Conservation (phyloP, 2,329 filamentous ascomycete species). For the Colletotrichum echinochloae region DNA sequence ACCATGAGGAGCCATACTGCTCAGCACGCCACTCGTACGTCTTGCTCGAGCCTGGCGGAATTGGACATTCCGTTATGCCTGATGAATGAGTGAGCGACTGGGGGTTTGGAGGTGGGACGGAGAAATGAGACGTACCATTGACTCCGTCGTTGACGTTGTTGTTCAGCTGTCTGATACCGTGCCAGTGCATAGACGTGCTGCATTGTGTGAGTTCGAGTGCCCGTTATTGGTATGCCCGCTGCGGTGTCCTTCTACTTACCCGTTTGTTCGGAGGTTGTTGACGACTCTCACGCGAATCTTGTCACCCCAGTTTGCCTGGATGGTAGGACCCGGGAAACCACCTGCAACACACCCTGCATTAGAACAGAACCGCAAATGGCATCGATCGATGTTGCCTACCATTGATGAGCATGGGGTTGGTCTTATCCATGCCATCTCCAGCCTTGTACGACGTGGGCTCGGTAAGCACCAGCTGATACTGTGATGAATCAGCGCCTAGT, state of each 20-base stretch:
- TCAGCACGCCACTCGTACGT: slow-evolving; percentile 53
- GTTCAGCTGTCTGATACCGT: slow-evolving; percentile 59
- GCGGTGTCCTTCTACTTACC: slow-evolving; percentile 42
- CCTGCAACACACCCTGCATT: slow-evolving; percentile 9
- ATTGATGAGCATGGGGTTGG: slow-evolving; percentile 44
- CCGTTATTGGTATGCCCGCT: not conserved
- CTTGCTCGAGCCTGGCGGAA: slow-evolving; percentile 50
- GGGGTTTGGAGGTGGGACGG: no score
- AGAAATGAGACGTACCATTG: no score
- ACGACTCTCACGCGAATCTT: slow-evolving; percentile 69
- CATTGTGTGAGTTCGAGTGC: slow-evolving; percentile 2
- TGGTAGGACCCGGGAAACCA: slow-evolving; percentile 59
- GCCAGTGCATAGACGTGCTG: slow-evolving; percentile 62
- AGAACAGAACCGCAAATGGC: not conserved
- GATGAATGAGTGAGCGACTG: no score
- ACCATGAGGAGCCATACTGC: slow-evolving; percentile 53
- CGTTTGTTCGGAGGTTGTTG: slow-evolving; percentile 69
- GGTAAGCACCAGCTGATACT: slow-evolving; percentile 41
- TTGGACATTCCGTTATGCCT: slow-evolving; percentile 57
- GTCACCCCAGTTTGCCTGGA: slow-evolving; percentile 66
- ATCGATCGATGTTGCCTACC: slow-evolving; percentile 11
- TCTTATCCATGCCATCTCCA: slow-evolving; percentile 42
- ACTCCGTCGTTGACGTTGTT: slow-evolving; percentile 62
- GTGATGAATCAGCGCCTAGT: not conserved
- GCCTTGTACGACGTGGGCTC: slow-evolving; percentile 38